A percentile compares a stretch with the other conserved stretches of the same genome.
Evolutionary conservation across 2,329 filamentous ascomycete genomes (phyloP).

Genomic region (Meredithiella fracta): DNA sequence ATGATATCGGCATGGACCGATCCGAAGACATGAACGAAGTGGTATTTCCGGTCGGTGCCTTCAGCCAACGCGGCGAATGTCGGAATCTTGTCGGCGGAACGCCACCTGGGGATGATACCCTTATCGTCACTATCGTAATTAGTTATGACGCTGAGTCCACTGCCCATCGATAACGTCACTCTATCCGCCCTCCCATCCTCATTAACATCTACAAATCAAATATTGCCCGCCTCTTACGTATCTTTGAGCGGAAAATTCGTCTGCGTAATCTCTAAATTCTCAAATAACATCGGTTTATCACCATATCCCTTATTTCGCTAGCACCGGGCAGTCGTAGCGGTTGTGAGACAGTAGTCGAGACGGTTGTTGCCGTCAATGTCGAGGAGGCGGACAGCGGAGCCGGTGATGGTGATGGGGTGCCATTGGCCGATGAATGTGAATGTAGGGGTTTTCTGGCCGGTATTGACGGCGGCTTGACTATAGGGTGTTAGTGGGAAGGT

Average conservation of each 20-base stretch:
- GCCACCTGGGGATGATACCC: constrained; percentile 13
- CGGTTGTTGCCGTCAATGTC: constrained; percentile 23
- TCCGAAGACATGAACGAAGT: constrained; percentile 16
- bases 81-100: background rate
- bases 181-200: constrained; percentile 3
- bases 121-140: constrained; percentile 16
- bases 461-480: constrained; percentile 12
- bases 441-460: constrained; percentile 7
- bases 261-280: constrained; percentile 17
- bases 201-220: constrained; percentile 17
- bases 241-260: constrained; percentile 9
- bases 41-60: constrained; percentile 8
- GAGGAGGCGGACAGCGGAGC: constrained; percentile 19
- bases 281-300: constrained; percentile 21
- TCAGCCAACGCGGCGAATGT: background rate
- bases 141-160: constrained; percentile 18
- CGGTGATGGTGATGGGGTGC: constrained; percentile 1
- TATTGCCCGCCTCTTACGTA: constrained; percentile 14
- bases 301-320: constrained; percentile 22
- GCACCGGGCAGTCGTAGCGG: constrained; percentile 15
- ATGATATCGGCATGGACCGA: background rate
- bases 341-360: constrained; percentile 20
- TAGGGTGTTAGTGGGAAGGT: background rate
- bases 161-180: constrained; percentile 12
- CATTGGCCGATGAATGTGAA: constrained; percentile 10